Base-by-base conservation (phyloP, 257 asterid genomes). In the Solanum medicagineum region DNA sequence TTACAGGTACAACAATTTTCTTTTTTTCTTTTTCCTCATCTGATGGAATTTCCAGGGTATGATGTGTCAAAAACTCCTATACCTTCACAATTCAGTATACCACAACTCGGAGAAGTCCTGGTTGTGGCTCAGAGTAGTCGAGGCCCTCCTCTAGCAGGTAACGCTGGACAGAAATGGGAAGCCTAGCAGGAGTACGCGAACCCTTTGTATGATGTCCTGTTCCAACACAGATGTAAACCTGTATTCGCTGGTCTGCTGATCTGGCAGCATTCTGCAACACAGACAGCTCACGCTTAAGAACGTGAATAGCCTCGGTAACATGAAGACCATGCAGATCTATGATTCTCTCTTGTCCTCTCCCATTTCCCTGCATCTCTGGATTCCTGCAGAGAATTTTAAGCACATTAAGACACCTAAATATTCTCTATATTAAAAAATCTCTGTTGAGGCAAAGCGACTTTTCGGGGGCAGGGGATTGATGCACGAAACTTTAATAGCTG, bases 141-240 rank as follows among this genome's bases (percentile, higher is more conserved):
- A 97, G 96, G 53, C 98, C 95, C 81, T 95, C 98, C 89, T 95
- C 98, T 53, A 97, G 94, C 84, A 97, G 93, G 93, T 94, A 95
- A 22, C 93, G 93, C 87, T 97, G 99, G 68, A 97, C 97, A 24
- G 99, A 95, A 57, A 92, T 89, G 9, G 98, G 99, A 80, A 97
- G 98, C 59, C 98, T 89, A 65, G 95, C 95, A 5, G 98, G 98
- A 57, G 98, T 93, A 9, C 96, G 93, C 0, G 98, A 85, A 10
- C 99, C 99, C 92, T 95, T 91, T 4, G 96, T 94, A 93, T 95
- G 99, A 75, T 97, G 98, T 22, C 98, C 99, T 0, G 99, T 95
- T 80, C 99, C 99, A 22, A 97, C 99, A 47, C 98, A 95, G 80
- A 97, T 92, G 92, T 92, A 95, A 45, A 93, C 97, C 20, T 94